Evolutionary conservation across 306 rosid species (phyloP), one percentile per base, ranked within the genome.

Genomic region (Ormosia emarginata): DNA sequence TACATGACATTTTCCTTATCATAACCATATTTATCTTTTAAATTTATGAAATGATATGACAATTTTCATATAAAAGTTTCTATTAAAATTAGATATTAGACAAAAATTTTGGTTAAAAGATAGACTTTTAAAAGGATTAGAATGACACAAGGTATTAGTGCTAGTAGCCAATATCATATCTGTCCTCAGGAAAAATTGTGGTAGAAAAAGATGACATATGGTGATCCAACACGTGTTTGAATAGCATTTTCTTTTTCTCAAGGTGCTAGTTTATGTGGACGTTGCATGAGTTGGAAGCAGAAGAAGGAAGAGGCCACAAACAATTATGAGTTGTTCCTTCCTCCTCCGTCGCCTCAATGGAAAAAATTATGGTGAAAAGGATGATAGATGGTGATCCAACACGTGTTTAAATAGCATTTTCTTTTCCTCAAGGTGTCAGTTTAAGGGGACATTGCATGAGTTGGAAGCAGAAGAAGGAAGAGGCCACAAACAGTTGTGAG

Each of bases 201-300:
- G 85, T 53, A 61, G 85, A 65, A 81, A 73, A 81, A 32, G 29
- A 32, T 18, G 57, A 18, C 14, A 55, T 18, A 66, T 74, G 43
- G 3, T 49, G 46, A 44, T 75, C 80, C n/a, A 52, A 81, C 80
- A 81, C 84, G 80, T 81, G 84, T 81, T 64, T 73, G 87, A 84
- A 74, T 84, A 53, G 5, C 46, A 40, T 29, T 84, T 14, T 65
- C 8, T 65, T 33, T 30, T 41, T n/a, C 52, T 18, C 6, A 47
- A 52, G 39, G 8, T 53, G 59, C 17, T 68, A 83, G 41, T 50
- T 55, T 46, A 72, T 74, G 72, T 5, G 73, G 1, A 74, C 41
- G 65, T 43, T 75, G 75, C 77, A 58, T 75, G 71, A 75, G 43
- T 75, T 75, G 73, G 71, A 46, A 61, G 53, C 74, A 32, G 68